Evolutionary conservation across 2,329 filamentous ascomycete species (phyloP).

Genomic region (Pseudogymnoascus sp.): DNA sequence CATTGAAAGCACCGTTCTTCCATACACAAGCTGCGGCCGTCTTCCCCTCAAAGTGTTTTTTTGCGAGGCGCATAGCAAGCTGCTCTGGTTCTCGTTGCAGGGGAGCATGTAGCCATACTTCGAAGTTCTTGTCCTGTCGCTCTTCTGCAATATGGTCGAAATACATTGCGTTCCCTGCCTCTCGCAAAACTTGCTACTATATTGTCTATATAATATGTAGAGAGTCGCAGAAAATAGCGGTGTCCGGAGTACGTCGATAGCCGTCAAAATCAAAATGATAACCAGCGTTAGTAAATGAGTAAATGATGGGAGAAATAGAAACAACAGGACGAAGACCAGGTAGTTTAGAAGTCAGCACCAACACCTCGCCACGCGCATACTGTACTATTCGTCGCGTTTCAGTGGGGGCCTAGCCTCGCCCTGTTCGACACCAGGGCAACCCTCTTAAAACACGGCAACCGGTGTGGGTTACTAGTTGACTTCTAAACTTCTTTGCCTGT

Average conservation of each 20-base stretch:
- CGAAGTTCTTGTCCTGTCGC: background rate
- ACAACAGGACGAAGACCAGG: background rate
- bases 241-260: no score
- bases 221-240: no score
- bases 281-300: background rate
- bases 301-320: background rate
- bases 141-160: background rate
- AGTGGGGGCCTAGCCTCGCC: background rate
- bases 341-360: background rate
- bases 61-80: background rate
- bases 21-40: background rate
- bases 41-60: background rate
- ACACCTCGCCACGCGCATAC: background rate
- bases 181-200: no score
- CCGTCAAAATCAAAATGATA: no score
- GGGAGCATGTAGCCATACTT: background rate
- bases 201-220: no score
- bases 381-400: background rate
- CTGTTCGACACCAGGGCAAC: background rate
- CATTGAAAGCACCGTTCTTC: conserved; percentile 26
- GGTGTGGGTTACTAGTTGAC: background rate
- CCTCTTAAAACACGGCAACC: background rate
- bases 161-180: no score
- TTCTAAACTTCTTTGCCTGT: background rate
- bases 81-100: background rate